Evolutionary conservation across 345 rosid genomes (phyloP).

Genomic region (Eucalyptus albens): DNA sequence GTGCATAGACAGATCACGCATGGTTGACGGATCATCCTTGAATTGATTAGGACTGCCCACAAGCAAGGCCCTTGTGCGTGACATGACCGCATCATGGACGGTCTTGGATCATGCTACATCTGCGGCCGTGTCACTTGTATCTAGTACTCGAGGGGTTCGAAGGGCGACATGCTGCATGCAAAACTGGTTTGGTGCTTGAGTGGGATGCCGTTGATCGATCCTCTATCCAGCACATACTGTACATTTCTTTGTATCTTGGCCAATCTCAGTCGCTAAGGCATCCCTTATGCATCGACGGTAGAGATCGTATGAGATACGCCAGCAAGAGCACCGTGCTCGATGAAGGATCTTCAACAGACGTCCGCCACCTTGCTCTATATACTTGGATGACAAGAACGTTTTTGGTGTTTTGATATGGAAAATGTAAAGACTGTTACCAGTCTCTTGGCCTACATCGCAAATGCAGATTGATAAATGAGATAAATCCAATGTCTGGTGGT

Average conservation of each 20-base stretch:
- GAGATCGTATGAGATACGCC: not conserved
- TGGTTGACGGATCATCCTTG: too few relatives aligned
- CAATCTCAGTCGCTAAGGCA: not conserved
- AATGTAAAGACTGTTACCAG: not conserved
- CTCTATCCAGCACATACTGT: not conserved
- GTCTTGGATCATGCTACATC: too few relatives aligned
- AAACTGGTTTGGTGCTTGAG: not conserved
- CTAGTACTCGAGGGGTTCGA: not conserved
- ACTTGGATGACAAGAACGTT: not conserved
- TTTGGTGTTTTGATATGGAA: not conserved
- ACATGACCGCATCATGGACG: too few relatives aligned
- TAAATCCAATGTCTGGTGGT: too few relatives aligned
- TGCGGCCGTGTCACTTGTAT: not conserved
- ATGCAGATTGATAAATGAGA: not conserved
- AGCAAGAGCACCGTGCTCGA: not conserved
- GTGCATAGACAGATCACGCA: too few relatives aligned
- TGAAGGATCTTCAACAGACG: not conserved
- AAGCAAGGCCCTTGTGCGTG: too few relatives aligned
- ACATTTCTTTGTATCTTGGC: not conserved
- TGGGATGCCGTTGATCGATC: not conserved
- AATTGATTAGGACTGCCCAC: too few relatives aligned
- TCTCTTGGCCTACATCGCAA: not conserved
- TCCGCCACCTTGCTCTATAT: not conserved
- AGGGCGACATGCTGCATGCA: not conserved
- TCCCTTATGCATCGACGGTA: not conserved